Base-by-base conservation (phyloP, 768 basidiomycete genomes). In the Mrakia gelida region DNA sequence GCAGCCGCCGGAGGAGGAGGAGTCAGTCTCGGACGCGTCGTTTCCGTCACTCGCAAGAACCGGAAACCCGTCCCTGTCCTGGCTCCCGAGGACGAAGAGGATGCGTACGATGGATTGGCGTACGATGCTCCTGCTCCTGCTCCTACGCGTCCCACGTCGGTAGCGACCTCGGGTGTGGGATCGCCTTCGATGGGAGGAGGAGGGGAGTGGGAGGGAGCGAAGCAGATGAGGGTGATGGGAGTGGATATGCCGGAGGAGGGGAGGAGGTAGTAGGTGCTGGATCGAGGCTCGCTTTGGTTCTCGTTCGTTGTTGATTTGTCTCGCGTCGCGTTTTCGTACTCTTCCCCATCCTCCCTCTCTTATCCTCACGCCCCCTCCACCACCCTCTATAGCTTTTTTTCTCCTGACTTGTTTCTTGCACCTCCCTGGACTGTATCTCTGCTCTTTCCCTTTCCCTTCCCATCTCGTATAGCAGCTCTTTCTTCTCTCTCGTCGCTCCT, bases 31-130 rank as follows among this genome's bases (percentile, higher is more conserved):
- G 41, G 62, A 30, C 73, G 73, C 26, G 43, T 45, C 1, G 43
- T 43, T 9, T 65, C 62, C 59, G 61, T 75, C 38, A 63, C 73
- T 34, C 38, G 26, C 26, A 26, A 41, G 59, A 32, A 28, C 41
- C 21, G 73, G 41, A 75, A 75, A 38, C 73, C 73, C 13, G 73
- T 75, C 34, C 73, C 73, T 28, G 41, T 49, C 5, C 61, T 75
- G 23, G 62, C 61, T 16, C 23, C 26, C 18, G 73, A 75, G 73
- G 62, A 41, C 23, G 56, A 61, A 30, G 38, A 41, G 30, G 59
- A 74, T 26, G 73, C 54, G 28, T 56, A 61, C 72, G 72, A 59
- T 52, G 72, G 72, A 13, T n/a, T 73, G 28, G 54, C 73, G 11
- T 59, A 61, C 73, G 73, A 32, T 32, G 54, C 72, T 54, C 28